These are phyloP conservation scores for Cutaneotrichosporon cutaneum DNA, from an alignment of 1,284 basidiomycete species.

Conservation along the genomic window DNA sequence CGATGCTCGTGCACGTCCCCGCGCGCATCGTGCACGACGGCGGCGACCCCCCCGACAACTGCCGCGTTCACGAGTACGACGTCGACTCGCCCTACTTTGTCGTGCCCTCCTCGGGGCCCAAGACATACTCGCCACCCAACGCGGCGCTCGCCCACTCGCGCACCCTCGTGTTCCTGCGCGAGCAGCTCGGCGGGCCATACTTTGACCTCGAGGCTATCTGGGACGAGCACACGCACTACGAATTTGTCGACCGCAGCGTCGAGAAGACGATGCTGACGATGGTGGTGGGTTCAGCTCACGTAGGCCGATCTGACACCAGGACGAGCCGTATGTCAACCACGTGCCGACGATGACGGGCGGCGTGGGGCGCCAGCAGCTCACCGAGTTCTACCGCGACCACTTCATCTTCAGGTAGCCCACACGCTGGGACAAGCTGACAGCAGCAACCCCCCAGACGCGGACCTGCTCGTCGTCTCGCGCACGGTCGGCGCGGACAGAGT, in stretches of 20 bases:
- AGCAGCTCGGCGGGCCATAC: conserved; percentile 23
- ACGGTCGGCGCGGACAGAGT: conserved; percentile 32
- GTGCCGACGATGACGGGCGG: conserved; percentile 55
- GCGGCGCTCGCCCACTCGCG: conserved; percentile 23
- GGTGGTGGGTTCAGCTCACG: conserved; percentile 24
- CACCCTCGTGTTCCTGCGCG: conserved; percentile 22
- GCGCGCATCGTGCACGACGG: conserved; percentile 4
- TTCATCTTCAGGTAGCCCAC: conserved; percentile 43
- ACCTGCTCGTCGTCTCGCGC: conserved; percentile 52
- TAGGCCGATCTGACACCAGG: conserved; percentile 13
- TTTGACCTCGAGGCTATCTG: conserved; percentile 28
- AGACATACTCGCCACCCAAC: conserved; percentile 21
- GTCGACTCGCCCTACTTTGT: conserved; percentile 24
- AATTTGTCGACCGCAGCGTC: conserved; percentile 33
- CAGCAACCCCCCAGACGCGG: conserved; percentile 27
- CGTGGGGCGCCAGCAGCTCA: conserved; percentile 58
- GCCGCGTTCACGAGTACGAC: conserved; percentile 13
- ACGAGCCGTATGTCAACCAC: conserved; percentile 37
- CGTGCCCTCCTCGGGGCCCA: conserved; percentile 23
- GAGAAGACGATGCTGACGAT: conserved; percentile 38
- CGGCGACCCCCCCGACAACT: neutral
- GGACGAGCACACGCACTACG: conserved; percentile 29
- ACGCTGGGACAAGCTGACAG: too few species aligned
- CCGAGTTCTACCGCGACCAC: conserved; percentile 57
- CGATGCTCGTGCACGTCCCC: conserved; percentile 19